phyloP scores from a whole-genome alignment of 1,284 basidiomycete genomes.

The Gomphus bonarii region DNA sequence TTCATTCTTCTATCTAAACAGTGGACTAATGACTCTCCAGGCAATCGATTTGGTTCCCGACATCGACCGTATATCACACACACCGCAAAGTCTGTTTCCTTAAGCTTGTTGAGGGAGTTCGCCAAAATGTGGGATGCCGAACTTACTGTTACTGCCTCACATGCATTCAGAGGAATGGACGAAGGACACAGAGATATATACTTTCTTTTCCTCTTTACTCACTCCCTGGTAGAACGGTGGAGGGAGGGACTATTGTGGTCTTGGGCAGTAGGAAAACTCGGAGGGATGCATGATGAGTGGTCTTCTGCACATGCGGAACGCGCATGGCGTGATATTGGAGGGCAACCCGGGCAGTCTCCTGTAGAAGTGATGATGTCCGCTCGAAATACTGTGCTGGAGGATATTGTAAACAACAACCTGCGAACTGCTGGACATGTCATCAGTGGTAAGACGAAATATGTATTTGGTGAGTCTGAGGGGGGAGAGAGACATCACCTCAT shows the following conservation, averaged over 20 bases:
- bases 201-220: conserved; percentile 25
- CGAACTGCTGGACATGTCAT: conserved; percentile 14
- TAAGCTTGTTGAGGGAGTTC: conserved; percentile 24
- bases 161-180: conserved; percentile 26
- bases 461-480: conserved; percentile 13
- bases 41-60: conserved; percentile 27
- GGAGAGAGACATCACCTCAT: not conserved
- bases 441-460: conserved; percentile 15
- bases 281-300: conserved; percentile 23
- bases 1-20: not conserved
- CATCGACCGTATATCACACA: conserved; percentile 30
- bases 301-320: conserved; percentile 17
- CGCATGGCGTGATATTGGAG: conserved; percentile 29
- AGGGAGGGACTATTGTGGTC: conserved; percentile 33
- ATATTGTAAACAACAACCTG: conserved; percentile 11
- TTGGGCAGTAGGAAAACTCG: conserved; percentile 26
- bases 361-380: conserved; percentile 8
- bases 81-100: conserved; percentile 25
- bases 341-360: conserved; percentile 5
- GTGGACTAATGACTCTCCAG: not conserved
- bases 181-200: conserved; percentile 23
- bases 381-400: conserved; percentile 13
- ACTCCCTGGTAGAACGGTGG: conserved; percentile 30
- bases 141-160: conserved; percentile 22
- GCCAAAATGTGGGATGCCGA: conserved; percentile 20